Base-by-base conservation (phyloP, 371 early-diverging fungal species). In the Sporodiniella umbellata region DNA sequence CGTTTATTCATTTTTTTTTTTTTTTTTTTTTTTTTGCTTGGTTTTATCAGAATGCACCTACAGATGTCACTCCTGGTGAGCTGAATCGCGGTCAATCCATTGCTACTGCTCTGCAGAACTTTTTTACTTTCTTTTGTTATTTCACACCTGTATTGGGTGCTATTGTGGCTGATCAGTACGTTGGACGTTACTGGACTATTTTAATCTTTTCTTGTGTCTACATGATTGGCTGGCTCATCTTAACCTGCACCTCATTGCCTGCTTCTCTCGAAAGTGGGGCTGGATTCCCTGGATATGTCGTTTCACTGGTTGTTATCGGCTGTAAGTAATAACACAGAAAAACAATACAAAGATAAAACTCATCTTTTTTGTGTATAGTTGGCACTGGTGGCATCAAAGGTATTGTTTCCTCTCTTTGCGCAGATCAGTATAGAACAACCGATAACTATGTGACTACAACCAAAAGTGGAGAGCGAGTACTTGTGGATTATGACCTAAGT, bases 311-410 rank as follows among this genome's bases (percentile, higher is more conserved):
- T 31, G 65, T 72, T 21, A 64, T 72, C 47, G 72, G 72, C 22
- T 53, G 68, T 68, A 61, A 55, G 58, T 37, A 10, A 25, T 8
- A 4, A n/a, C 4, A 42, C 19, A 19, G 23, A 30, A 14, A 19
- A 19, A 30, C 19, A 17, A 33, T 30, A 30, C 10, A 17, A 28
- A 28, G 8, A 2, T 7, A 12, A 11, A 7, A 7, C 14, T 17
- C n/a, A 33, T 10, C 17, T 11, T 31, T 30, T 42, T 37, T 21
- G 6, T 10, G 11, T 25, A 8, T 87, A 30, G 68, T 89, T 42
- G 92, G 93, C 51, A 90, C 94, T 4, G 95, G 95, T 37, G 92
- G 94, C 48, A 94, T 95, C 66, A 94, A 94, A 67, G 66, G 79
- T 40, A 70, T 70, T 49, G 70, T 70, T 3, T 55, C 70, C 19